These are phyloP conservation scores for Aspergillus uvarum DNA, from an alignment of 2,329 filamentous ascomycete genomes.

Conservation along the genomic window DNA sequence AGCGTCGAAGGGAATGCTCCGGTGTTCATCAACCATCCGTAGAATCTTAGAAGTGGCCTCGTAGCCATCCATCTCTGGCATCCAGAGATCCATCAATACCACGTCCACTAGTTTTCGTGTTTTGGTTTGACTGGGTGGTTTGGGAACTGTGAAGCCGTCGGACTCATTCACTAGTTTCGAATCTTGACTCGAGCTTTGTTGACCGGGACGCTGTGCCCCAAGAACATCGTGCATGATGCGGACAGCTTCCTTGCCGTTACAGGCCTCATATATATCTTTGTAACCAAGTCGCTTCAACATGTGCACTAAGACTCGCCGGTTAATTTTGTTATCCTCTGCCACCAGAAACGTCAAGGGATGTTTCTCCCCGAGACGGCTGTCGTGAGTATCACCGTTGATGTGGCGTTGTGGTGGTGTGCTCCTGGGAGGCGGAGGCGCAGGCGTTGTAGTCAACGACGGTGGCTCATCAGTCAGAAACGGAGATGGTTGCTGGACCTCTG, in stretches of 20 bases:
- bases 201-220: slow-evolving; percentile 20
- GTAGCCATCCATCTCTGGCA: slow-evolving; percentile 72
- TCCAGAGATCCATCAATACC: slow-evolving; percentile 74
- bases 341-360: slow-evolving; percentile 67
- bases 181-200: slow-evolving; percentile 20
- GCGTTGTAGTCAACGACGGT: slow-evolving; percentile 24
- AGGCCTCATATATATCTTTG: slow-evolving; percentile 61
- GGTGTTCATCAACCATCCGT: slow-evolving; percentile 48
- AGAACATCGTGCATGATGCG: slow-evolving; percentile 56
- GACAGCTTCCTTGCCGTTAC: slow-evolving; percentile 68
- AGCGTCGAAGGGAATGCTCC: slow-evolving; percentile 21
- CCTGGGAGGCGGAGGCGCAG: slow-evolving; percentile 23
- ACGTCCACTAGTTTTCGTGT: slow-evolving; percentile 56
- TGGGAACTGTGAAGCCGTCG: slow-evolving; percentile 18
- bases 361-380: slow-evolving; percentile 58
- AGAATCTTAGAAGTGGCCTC: slow-evolving; percentile 66
- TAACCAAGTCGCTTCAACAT: slow-evolving; percentile 70
- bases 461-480: slow-evolving; percentile 30
- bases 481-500: slow-evolving; percentile 31
- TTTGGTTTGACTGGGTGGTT: slow-evolving; percentile 23
- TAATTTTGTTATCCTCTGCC: slow-evolving; percentile 72
- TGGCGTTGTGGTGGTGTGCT: slow-evolving; percentile 27
- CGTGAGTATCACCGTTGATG: slow-evolving; percentile 42
- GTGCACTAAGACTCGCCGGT: slow-evolving; percentile 64
- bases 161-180: slow-evolving; percentile 6